Base-by-base conservation (phyloP, 345 rosid genomes). In the Citrus glauca region DNA sequence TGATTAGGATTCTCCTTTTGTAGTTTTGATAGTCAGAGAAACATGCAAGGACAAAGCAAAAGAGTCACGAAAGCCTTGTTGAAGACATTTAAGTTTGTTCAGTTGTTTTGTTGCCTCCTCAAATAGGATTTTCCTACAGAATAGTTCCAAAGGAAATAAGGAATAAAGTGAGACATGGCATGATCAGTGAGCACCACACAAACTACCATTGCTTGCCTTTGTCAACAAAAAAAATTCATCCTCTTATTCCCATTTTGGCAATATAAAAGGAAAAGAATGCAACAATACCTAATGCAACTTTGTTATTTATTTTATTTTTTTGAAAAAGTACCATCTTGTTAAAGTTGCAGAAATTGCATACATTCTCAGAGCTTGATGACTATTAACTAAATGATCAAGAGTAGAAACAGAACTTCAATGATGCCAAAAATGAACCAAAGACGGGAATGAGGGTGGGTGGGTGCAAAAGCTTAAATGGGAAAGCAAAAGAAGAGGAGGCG, bases 101-200 rank as follows among this genome's bases (percentile, higher is more conserved):
- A 6, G 67, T 50, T 70, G 77, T 73, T 78, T 50, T 56, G 74
- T 69, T 42, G 75, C 28, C 59, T 76, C 50, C 9, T 45, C 68
- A 27, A 72, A 55, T 30, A 11, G 55, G 72, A 37, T 65, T 65
- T 37, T 64, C n/a, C 56, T 35, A 32, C 2, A 28, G 42, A 74
- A 28, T 74, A 28, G 6, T 62, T 74, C 45, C 77, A 74, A 74
- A 57, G 13, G 42, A 38, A 63, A 30, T 63, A 17, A 24, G 56
- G 56, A 22, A 42, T 28, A 19, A 19, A 20, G 60, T 10, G 53
- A 59, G 28, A 50, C 63, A 10, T 0, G 48, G 48, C 48, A 42
- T 11, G 48, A 42, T 42, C 48, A 62, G 53, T 50, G 63, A 48
- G 2, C 78, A 30, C 45, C 33, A 14, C 63, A 32, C 53, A 53